phyloP scores from a whole-genome alignment of 805 yeast genomes.

The Cyberlindnera misumaiensis region DNA sequence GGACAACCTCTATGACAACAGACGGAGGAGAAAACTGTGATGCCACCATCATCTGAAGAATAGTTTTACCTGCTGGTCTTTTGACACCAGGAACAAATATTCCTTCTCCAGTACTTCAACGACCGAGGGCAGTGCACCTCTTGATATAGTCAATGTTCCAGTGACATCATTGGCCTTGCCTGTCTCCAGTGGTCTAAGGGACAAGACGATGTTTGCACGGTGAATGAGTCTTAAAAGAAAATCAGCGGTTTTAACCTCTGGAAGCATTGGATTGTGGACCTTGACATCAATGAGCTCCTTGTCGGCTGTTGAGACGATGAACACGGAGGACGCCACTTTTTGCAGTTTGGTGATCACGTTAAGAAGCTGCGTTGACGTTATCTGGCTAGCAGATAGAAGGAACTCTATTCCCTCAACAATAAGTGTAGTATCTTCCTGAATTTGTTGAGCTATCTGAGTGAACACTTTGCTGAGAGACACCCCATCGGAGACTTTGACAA shows the following conservation, averaged over 20 bases:
- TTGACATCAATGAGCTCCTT: constrained; percentile 29
- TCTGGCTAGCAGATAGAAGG: constrained; percentile 35
- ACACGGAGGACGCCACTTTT: constrained; percentile 27
- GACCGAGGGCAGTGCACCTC: constrained; percentile 34
- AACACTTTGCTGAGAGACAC: constrained; percentile 12
- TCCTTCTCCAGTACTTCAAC: constrained; percentile 46
- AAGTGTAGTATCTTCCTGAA: constrained; percentile 19
- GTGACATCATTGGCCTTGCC: constrained; percentile 82
- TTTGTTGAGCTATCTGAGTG: constrained; percentile 6
- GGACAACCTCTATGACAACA: constrained; percentile 55
- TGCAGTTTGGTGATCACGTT: constrained; percentile 29
- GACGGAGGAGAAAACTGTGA: constrained; percentile 7
- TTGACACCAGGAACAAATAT: constrained; percentile 51
- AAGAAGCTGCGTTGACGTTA: constrained; percentile 30
- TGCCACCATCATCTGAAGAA: constrained; percentile 28
- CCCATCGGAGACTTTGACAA: constrained; percentile 27
- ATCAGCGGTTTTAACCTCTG: constrained; percentile 37
- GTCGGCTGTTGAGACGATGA: constrained; percentile 36
- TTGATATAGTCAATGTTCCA: constrained; percentile 56
- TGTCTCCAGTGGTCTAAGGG: constrained; percentile 61
- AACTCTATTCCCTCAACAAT: constrained; percentile 43
- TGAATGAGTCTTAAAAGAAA: constrained; percentile 43
- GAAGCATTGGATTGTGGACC: constrained; percentile 21
- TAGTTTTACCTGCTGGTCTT: constrained; percentile 39
- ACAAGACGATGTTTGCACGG: constrained; percentile 44